These are phyloP conservation scores for Hanseniaspora pseudoguilliermondii DNA, from an alignment of 805 yeast species.

Conservation along the genomic window DNA sequence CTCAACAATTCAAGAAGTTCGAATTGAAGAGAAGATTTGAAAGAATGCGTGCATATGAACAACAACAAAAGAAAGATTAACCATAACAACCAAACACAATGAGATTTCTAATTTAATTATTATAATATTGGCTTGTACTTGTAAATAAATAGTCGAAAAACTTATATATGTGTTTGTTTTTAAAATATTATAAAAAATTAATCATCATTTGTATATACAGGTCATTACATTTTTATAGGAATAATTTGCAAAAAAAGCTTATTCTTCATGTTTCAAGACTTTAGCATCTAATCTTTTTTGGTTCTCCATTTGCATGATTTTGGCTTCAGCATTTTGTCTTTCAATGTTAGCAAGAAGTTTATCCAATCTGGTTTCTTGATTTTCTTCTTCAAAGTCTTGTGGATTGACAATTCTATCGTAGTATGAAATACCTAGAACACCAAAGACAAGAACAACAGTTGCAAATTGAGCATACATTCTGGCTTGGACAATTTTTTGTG, in stretches of 20 bases:
- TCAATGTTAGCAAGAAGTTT: slow-evolving; percentile 27
- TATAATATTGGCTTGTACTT: neutral
- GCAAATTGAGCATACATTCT: slow-evolving; percentile 84
- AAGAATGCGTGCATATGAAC: slow-evolving; percentile 5
- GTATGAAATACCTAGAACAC: slow-evolving; percentile 52
- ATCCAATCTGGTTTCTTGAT: slow-evolving; percentile 35
- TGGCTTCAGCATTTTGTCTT: slow-evolving; percentile 26
- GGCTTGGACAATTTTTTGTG: slow-evolving; percentile 77
- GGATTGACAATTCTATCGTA: slow-evolving; percentile 48
- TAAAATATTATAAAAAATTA: neutral
- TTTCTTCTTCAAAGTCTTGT: slow-evolving; percentile 16
- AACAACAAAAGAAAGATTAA: neutral
- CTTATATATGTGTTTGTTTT: neutral
- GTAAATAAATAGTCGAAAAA: neutral
- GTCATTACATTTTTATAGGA: neutral
- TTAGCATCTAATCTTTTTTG: slow-evolving; percentile 31
- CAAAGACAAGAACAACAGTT: slow-evolving; percentile 58
- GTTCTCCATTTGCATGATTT: slow-evolving; percentile 15
- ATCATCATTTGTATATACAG: neutral
- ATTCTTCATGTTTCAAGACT: slow-evolving; percentile 21
- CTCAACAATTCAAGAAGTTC: slow-evolving; percentile 8
- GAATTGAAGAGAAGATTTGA: slow-evolving; percentile 11
- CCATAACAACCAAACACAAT: no score
- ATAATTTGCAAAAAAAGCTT: no score
- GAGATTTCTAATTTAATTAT: no score